Conservation (phyloP, 225 moss, liverwort and hornwort genomes). For the Bryoerythrophyllum caledonicum region DNA sequence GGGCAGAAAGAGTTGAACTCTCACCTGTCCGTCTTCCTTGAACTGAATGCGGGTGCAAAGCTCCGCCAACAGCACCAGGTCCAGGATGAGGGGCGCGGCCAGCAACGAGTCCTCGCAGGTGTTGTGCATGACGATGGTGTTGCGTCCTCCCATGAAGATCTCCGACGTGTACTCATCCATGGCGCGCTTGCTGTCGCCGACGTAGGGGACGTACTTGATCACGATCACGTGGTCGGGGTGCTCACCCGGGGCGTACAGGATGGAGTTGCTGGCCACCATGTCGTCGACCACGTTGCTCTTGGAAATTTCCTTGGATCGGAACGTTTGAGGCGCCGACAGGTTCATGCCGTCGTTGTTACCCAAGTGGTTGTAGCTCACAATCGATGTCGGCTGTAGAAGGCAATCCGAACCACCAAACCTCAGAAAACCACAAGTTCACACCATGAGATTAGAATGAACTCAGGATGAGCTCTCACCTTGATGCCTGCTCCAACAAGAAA, state of each 20-base stretch:
- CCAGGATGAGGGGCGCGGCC: constrained; percentile 88
- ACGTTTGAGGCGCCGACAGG: constrained; percentile 90
- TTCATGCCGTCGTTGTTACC: constrained; percentile 99
- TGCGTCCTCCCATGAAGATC: constrained; percentile 98
- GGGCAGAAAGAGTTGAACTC: no score
- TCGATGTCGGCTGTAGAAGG: constrained; percentile 75
- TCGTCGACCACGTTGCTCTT: constrained; percentile 98
- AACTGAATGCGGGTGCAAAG: constrained; percentile 81
- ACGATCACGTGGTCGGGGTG: constrained; percentile 97
- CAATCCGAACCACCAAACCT: not conserved
- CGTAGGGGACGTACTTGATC: constrained; percentile 99
- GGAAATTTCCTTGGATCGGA: constrained; percentile 93
- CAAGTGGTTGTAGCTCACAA: constrained; percentile 97
- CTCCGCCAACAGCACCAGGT: constrained; percentile 88
- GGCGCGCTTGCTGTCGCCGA: constrained; percentile 94
- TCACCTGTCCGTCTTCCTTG: constrained; percentile 85
- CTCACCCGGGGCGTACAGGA: constrained; percentile 89
- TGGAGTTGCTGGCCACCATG: constrained; percentile 95
- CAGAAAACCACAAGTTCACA: not conserved
- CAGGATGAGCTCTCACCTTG: constrained; percentile 50
- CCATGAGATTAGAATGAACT: not conserved
- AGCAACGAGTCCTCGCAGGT: constrained; percentile 93
- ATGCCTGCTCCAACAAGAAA: constrained; percentile 96
- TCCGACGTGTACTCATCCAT: constrained; percentile 99
- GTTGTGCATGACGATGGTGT: constrained; percentile 94